A percentile compares a stretch with the other conserved stretches of the same genome.
Conservation (phyloP, 2,329 filamentous ascomycete genomes). For the Colletotrichum costaricense region DNA sequence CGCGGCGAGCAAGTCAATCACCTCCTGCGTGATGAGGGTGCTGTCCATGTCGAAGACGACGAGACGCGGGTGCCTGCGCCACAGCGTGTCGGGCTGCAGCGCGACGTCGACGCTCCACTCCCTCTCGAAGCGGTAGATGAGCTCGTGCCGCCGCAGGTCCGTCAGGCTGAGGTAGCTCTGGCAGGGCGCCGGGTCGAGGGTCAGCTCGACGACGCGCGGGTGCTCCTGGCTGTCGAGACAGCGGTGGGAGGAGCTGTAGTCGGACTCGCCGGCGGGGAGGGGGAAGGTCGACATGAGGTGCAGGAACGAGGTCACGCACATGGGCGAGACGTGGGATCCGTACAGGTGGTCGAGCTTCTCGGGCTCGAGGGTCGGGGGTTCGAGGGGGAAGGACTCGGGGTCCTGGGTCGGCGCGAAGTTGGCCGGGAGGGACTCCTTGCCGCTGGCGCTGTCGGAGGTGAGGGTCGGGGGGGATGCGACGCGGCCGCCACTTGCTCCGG, state of each 20-base stretch:
- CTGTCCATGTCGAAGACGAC: slow-evolving; percentile 99
- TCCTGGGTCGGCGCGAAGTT: slow-evolving; percentile 71
- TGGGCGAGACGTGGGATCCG: slow-evolving; percentile 72
- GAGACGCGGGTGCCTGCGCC: slow-evolving; percentile 83
- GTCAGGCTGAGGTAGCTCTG: slow-evolving; percentile 73
- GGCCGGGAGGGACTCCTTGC: slow-evolving; percentile 56
- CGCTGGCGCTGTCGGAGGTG: slow-evolving; percentile 46
- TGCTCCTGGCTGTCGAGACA: slow-evolving; percentile 71
- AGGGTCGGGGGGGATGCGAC: slow-evolving; percentile 48
- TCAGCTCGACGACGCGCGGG: slow-evolving; percentile 74
- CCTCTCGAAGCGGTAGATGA: slow-evolving; percentile 84
- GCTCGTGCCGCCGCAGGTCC: slow-evolving; percentile 83
- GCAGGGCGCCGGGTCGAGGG: slow-evolving; percentile 69
- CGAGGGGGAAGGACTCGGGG: slow-evolving; percentile 69
- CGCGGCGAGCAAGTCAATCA: slow-evolving; percentile 93
- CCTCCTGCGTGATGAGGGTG: slow-evolving; percentile 96
- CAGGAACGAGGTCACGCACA: slow-evolving; percentile 74
- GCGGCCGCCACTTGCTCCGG: slow-evolving; percentile 38
- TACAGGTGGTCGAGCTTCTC: slow-evolving; percentile 74
- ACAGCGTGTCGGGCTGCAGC: slow-evolving; percentile 78
- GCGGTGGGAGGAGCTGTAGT: slow-evolving; percentile 70
- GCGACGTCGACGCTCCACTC: slow-evolving; percentile 91
- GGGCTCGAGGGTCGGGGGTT: slow-evolving; percentile 66
- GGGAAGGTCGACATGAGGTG: slow-evolving; percentile 74
- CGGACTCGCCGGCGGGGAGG: slow-evolving; percentile 60